Evolutionary conservation across 257 asterid genomes (phyloP).

Genomic region (Parsonsia alboflavescens): DNA sequence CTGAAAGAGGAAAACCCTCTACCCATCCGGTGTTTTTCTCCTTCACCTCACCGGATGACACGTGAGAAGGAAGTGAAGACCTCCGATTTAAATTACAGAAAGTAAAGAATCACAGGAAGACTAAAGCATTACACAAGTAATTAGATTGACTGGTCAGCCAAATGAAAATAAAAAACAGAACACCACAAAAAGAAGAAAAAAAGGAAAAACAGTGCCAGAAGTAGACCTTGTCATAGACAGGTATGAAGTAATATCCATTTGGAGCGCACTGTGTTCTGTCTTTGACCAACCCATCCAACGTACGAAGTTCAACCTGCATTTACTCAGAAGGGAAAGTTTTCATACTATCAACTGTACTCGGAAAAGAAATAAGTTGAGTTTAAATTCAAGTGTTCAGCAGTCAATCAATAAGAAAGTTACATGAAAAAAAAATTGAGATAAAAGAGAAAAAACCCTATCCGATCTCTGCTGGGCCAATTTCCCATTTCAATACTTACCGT

Average conservation of each 20-base stretch:
- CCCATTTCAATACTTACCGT: conserved; percentile 35
- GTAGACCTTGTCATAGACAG: conserved; percentile 90
- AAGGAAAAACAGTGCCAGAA: background rate
- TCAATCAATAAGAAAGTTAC: background rate
- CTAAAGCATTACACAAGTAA: no score
- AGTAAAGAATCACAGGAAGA: background rate
- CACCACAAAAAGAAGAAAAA: background rate
- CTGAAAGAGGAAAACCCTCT: background rate
- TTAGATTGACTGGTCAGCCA: background rate
- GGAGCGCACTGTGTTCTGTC: conserved; percentile 97
- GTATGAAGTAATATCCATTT: conserved; percentile 96
- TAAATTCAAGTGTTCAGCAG: background rate
- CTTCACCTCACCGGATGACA: background rate
- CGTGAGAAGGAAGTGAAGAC: background rate
- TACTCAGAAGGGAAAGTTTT: background rate
- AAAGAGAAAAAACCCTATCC: background rate
- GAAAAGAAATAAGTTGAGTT: no score
- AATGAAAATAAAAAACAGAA: background rate
- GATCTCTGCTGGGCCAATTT: background rate
- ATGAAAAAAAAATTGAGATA: background rate
- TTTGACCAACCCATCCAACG: conserved; percentile 92
- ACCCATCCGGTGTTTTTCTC: background rate
- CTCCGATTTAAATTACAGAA: background rate
- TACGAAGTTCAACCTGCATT: conserved; percentile 78
- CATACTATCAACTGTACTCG: background rate